Percentiles rank a stretch among this genome's conserved stretches.
These are phyloP conservation scores for Sugiyamaella marilandica DNA, from an alignment of 805 yeast species.

Conservation along the genomic window DNA sequence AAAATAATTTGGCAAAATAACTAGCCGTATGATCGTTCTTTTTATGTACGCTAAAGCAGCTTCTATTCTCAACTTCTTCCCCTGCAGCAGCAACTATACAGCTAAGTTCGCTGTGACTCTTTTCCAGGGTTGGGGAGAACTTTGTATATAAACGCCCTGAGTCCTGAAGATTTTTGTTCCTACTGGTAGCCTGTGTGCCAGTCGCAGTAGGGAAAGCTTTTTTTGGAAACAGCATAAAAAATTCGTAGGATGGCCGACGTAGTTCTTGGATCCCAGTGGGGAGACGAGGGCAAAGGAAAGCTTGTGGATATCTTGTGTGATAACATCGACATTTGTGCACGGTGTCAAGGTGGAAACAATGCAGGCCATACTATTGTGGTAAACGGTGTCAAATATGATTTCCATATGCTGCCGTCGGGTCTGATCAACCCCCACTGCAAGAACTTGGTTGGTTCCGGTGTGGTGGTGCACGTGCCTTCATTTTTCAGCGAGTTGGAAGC, in stretches of 20 bases:
- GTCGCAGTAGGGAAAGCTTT: slow-evolving; percentile 12
- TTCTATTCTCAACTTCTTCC: too few species aligned
- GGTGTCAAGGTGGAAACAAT: slow-evolving; percentile 97
- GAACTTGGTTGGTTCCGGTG: slow-evolving; percentile 93
- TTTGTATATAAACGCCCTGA: not conserved
- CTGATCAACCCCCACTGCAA: slow-evolving; percentile 87
- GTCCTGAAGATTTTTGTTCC: slow-evolving; percentile 14
- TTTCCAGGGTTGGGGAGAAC: not conserved
- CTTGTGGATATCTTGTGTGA: slow-evolving; percentile 93
- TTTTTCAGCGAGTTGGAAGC: slow-evolving; percentile 81
- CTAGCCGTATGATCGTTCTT: too few species aligned
- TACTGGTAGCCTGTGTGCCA: slow-evolving; percentile 22
- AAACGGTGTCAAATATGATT: slow-evolving; percentile 80
- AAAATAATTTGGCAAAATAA: too few species aligned
- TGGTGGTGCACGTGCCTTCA: slow-evolving; percentile 91
- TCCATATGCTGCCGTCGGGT: slow-evolving; percentile 99
- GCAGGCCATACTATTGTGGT: slow-evolving; percentile 99
- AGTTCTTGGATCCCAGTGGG: slow-evolving; percentile 99
- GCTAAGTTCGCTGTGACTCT: not conserved
- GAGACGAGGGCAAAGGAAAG: slow-evolving; percentile 99
- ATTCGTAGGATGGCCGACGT: slow-evolving; percentile 66
- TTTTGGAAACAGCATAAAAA: not conserved
- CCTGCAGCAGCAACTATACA: too few species aligned
- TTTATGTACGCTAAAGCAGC: too few species aligned
- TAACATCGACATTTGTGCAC: slow-evolving; percentile 91